These are phyloP conservation scores for Blastocystis sp. DNA, from an alignment of 352 stramenopile genomes.

Conservation along the genomic window DNA sequence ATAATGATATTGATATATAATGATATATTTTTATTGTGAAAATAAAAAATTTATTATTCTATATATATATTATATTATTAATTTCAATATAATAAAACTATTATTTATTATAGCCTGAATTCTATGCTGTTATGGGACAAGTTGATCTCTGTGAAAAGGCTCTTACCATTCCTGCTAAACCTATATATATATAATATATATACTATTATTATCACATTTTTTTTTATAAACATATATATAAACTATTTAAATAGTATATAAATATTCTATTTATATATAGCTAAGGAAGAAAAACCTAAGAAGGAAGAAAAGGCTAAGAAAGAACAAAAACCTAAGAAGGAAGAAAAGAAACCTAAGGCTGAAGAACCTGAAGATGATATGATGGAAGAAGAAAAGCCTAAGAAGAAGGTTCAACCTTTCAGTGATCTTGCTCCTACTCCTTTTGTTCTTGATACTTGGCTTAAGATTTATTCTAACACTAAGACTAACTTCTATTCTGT, in stretches of 20 bases:
- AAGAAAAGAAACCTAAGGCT: constrained; percentile 48
- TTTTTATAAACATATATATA: no score
- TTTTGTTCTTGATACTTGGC: constrained; percentile 66
- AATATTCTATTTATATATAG: not conserved
- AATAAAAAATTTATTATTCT: no score
- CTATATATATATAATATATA: no score
- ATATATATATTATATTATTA: no score
- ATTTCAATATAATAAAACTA: no score
- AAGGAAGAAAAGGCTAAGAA: constrained; percentile 25
- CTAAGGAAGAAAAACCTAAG: constrained; percentile 32
- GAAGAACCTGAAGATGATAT: constrained; percentile 42
- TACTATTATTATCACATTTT: no score
- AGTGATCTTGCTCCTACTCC: constrained; percentile 60
- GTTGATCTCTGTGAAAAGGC: constrained; percentile 59
- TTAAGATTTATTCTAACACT: constrained; percentile 72
- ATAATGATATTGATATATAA: no score
- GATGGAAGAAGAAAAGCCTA: constrained; percentile 37
- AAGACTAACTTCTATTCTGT: constrained; percentile 50
- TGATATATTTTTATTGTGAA: no score
- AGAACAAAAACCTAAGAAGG: constrained; percentile 32
- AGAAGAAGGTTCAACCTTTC: constrained; percentile 59
- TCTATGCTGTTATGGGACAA: constrained; percentile 66
- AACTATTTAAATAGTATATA: not conserved
- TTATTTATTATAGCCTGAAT: constrained; percentile 56
- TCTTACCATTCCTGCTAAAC: constrained; percentile 15